These are phyloP conservation scores for Leishmania guyanensis DNA, from an alignment of 208 protist genomes.

Conservation along the genomic window DNA sequence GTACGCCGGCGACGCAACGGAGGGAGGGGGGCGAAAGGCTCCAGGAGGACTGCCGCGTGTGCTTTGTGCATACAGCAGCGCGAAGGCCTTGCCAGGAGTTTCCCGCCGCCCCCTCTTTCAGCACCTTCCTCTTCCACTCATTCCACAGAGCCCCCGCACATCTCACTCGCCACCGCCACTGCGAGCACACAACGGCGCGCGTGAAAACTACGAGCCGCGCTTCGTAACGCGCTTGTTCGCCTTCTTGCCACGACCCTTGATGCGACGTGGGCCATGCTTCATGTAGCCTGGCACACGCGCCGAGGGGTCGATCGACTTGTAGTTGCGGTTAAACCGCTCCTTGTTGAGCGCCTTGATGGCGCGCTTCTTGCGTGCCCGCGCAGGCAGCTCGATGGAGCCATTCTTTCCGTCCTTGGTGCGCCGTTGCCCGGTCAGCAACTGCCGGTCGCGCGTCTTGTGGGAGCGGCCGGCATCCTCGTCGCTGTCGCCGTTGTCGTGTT, in stretches of 20 bases:
- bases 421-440: slow-evolving; percentile 61
- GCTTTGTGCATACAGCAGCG: neutral
- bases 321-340: slow-evolving; percentile 81
- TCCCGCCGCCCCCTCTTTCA: neutral
- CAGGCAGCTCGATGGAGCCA: slow-evolving; percentile 45
- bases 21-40: neutral
- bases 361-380: slow-evolving; percentile 67
- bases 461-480: slow-evolving; percentile 32
- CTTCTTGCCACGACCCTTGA: slow-evolving; percentile 87
- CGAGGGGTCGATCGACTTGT: slow-evolving; percentile 75
- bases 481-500: slow-evolving; percentile 54
- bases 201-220: slow-evolving; percentile 36
- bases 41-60: neutral
- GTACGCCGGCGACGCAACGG: neutral
- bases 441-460: slow-evolving; percentile 65
- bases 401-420: slow-evolving; percentile 28
- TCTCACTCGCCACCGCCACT: neutral
- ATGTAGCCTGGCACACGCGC: slow-evolving; percentile 85
- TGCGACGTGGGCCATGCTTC: slow-evolving; percentile 66
- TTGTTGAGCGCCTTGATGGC: slow-evolving; percentile 74
- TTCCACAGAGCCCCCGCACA: neutral
- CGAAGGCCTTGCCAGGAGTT: neutral
- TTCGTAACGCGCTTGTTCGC: slow-evolving; percentile 80
- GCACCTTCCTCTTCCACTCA: neutral
- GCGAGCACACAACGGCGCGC: neutral